phyloP scores from a whole-genome alignment of 441 rosid species.

The Populus tomentosa region DNA sequence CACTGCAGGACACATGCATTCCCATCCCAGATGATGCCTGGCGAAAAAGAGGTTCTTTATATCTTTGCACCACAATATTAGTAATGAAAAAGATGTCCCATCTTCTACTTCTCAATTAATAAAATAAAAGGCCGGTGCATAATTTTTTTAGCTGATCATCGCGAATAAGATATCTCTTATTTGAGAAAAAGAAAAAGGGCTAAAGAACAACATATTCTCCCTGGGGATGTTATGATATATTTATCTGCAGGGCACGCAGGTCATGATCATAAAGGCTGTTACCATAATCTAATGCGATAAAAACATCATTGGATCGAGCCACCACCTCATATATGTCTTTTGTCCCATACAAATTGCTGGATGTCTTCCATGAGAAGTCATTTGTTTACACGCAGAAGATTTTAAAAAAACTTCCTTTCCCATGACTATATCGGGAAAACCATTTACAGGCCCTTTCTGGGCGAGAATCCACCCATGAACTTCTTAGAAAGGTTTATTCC shows the following conservation, averaged over 20 bases:
- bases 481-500: slow-evolving; percentile 8
- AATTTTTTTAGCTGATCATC: no score
- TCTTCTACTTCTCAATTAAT: no score
- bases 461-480: slow-evolving; percentile 14
- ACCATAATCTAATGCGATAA: neutral
- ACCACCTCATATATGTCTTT: neutral
- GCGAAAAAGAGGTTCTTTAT: no score
- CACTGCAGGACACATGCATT: no score
- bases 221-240: neutral
- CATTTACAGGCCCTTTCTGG: neutral
- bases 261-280: neutral
- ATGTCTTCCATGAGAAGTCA: slow-evolving; percentile 20
- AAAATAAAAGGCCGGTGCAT: no score
- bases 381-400: neutral
- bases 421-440: slow-evolving; percentile 22
- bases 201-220: slow-evolving; percentile 17
- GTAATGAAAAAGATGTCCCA: no score
- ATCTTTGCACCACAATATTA: no score
- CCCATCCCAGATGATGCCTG: no score
- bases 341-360: slow-evolving; percentile 4
- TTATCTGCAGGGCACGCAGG: neutral
- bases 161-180: neutral
- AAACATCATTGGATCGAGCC: neutral
- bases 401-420: no score
- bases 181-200: neutral